Evolutionary conservation across 768 basidiomycete species (phyloP).

Genomic region (Strobilomyces dryophilus): DNA sequence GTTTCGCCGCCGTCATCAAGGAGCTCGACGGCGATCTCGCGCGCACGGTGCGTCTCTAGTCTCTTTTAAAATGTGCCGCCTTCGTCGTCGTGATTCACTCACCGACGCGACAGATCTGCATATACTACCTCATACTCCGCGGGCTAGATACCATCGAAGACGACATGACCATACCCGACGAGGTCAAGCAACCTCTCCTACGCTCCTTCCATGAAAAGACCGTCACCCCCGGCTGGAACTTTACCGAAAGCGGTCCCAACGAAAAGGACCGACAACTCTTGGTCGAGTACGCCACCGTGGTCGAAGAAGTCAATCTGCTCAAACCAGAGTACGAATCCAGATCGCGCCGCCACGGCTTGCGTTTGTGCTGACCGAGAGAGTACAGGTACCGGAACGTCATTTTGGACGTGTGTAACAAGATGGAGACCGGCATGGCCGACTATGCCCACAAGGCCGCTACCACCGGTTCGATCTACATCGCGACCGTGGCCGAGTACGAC

Average conservation of each 20-base stretch:
- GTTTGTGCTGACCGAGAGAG: background rate
- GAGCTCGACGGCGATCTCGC: constrained; percentile 95
- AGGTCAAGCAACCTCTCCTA: constrained; percentile 81
- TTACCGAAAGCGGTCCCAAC: constrained; percentile 71
- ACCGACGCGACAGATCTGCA: constrained; percentile 62
- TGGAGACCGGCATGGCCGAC: constrained; percentile 95
- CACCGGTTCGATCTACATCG: constrained; percentile 64
- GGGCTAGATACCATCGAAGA: constrained; percentile 98
- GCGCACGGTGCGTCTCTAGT: constrained; percentile 62
- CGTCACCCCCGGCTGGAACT: constrained; percentile 82
- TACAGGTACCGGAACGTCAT: constrained; percentile 74
- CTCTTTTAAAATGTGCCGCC: background rate
- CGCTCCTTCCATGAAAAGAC: constrained; percentile 79
- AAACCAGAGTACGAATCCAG: constrained; percentile 45
- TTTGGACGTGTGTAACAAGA: constrained; percentile 76
- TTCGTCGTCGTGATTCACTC: background rate
- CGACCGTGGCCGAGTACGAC: constrained; percentile 83
- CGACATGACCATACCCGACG: constrained; percentile 92
- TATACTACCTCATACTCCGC: constrained; percentile 93
- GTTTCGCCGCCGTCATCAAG: constrained; percentile 92
- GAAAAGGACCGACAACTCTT: constrained; percentile 89
- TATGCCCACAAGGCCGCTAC: constrained; percentile 81
- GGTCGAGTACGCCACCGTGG: constrained; percentile 75
- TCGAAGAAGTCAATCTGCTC: constrained; percentile 74
- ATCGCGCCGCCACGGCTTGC: background rate